A percentile compares a stretch with the other conserved stretches of the same genome.
These are phyloP conservation scores for Fusarium nygamai DNA, from an alignment of 2,329 filamentous ascomycete genomes.

Conservation along the genomic window DNA sequence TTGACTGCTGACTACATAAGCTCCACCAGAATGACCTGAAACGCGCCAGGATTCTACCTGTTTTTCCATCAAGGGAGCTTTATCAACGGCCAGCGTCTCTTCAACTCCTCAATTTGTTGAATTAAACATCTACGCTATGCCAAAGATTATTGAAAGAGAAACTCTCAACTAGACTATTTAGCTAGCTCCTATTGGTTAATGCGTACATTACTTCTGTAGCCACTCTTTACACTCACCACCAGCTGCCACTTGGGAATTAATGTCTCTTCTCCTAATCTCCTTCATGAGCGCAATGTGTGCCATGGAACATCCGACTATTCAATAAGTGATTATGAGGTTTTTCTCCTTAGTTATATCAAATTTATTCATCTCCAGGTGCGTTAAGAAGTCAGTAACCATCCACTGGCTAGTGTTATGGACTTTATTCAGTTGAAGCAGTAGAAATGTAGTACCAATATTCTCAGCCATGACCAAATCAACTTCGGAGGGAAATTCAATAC, in stretches of 20 bases:
- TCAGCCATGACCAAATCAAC: background rate
- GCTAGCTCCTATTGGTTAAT: background rate
- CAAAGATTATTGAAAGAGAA: too few relatives aligned
- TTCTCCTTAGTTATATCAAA: background rate
- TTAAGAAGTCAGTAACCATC: background rate
- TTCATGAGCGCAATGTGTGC: background rate
- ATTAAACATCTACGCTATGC: background rate
- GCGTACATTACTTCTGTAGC: background rate
- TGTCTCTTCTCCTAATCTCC: background rate
- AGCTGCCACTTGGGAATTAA: background rate
- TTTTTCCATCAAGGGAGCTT: background rate
- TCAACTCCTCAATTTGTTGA: background rate
- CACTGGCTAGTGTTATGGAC: background rate
- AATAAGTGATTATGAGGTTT: background rate
- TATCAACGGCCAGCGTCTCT: background rate
- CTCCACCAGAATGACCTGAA: constrained; percentile 19
- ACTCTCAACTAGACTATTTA: background rate
- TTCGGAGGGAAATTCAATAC: background rate
- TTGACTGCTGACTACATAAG: background rate
- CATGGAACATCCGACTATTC: background rate
- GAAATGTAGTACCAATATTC: background rate
- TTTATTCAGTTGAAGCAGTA: background rate
- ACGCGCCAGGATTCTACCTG: constrained; percentile 22
- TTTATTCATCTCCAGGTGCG: too few relatives aligned
- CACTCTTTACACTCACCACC: background rate